These are phyloP conservation scores for Epichloe uncinata DNA, from an alignment of 2,329 filamentous ascomycete species.

Conservation along the genomic window DNA sequence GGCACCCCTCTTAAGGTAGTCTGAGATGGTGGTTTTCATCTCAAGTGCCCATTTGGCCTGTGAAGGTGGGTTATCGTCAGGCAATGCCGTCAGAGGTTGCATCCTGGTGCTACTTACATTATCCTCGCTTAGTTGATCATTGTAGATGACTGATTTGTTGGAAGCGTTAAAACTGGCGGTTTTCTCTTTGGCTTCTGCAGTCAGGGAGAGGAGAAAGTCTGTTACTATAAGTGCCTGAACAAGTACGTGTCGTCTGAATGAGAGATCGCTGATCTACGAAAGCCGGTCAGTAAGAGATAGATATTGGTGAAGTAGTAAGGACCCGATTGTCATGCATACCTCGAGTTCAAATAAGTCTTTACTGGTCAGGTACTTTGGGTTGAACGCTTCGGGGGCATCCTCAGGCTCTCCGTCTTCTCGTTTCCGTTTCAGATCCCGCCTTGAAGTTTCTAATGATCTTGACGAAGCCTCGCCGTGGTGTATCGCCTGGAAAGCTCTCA, in stretches of 20 bases:
- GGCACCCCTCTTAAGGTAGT: conserved; percentile 65
- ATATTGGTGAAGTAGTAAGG: neutral
- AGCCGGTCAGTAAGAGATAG: neutral
- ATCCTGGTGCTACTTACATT: conserved; percentile 46
- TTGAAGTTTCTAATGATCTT: conserved; percentile 49
- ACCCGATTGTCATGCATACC: conserved; percentile 32
- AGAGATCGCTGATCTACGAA: conserved; percentile 71
- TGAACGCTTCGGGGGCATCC: conserved; percentile 46
- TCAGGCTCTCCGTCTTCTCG: conserved; percentile 40
- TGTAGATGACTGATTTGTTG: conserved; percentile 82
- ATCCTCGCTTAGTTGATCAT: conserved; percentile 65
- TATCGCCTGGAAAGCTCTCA: conserved; percentile 39
- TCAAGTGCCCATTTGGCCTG: conserved; percentile 71
- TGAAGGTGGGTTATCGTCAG: neutral
- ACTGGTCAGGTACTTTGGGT: conserved; percentile 97
- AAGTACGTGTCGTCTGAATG: conserved; percentile 85
- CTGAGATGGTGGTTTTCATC: conserved; percentile 66
- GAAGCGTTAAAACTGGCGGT: conserved; percentile 49
- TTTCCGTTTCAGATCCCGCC: conserved; percentile 59
- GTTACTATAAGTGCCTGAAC: conserved; percentile 91
- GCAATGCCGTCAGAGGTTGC: neutral
- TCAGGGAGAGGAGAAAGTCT: conserved; percentile 89
- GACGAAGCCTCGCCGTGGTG: conserved; percentile 34
- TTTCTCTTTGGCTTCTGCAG: conserved; percentile 68
- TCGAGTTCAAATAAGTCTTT: conserved; percentile 91